These are phyloP conservation scores for Chenopodium album DNA, from an alignment of 148 eudicot genomes.

Conservation along the genomic window DNA sequence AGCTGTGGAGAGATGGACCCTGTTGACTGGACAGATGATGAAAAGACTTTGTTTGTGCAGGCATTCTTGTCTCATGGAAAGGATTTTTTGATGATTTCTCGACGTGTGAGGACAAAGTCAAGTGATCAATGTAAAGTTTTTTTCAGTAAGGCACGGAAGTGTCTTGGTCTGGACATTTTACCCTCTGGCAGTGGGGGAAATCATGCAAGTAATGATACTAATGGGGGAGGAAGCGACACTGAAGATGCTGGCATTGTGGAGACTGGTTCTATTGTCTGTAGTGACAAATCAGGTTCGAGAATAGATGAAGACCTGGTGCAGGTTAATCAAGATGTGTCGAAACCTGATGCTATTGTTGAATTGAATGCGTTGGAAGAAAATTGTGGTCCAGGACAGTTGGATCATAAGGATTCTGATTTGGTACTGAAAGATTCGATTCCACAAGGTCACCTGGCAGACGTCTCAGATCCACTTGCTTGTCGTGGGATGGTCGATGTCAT, in stretches of 20 bases:
- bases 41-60: slow-evolving; percentile 62
- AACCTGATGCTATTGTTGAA: slow-evolving; percentile 32
- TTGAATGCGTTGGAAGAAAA: slow-evolving; percentile 25
- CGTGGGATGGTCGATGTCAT: slow-evolving; percentile 25
- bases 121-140: slow-evolving; percentile 73
- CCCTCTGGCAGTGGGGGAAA: slow-evolving; percentile 29
- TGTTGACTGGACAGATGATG: slow-evolving; percentile 83
- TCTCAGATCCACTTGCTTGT: slow-evolving; percentile 22
- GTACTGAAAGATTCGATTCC: slow-evolving; percentile 22
- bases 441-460: slow-evolving; percentile 26
- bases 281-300: slow-evolving; percentile 49
- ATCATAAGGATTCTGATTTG: slow-evolving; percentile 21
- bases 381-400: slow-evolving; percentile 28
- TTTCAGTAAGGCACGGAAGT: slow-evolving; percentile 74
- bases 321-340: slow-evolving; percentile 31
- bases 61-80: slow-evolving; percentile 74
- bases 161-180: slow-evolving; percentile 64
- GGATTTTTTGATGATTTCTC: slow-evolving; percentile 72
- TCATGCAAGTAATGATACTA: slow-evolving; percentile 37
- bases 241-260: slow-evolving; percentile 64
- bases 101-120: slow-evolving; percentile 57
- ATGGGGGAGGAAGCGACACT: slow-evolving; percentile 57
- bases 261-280: slow-evolving; percentile 45
- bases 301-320: slow-evolving; percentile 52
- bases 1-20: slow-evolving; percentile 70